Evolutionary conservation across 2,329 filamentous ascomycete genomes (phyloP).

Genomic region (Stagonosporopsis cucurbitacearum): DNA sequence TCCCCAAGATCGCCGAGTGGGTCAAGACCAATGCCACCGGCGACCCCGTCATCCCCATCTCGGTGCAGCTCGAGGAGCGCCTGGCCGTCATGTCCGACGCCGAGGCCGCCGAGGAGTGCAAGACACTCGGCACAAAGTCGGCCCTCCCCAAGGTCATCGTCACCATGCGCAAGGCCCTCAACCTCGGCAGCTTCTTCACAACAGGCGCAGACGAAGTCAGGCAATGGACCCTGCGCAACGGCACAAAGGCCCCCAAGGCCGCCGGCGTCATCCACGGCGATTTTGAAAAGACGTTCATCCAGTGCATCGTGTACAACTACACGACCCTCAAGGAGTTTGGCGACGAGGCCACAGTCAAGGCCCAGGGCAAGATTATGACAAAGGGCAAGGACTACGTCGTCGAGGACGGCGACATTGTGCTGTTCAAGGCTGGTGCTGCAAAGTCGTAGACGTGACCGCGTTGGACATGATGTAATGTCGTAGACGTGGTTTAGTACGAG

Average conservation of each 20-base stretch:
- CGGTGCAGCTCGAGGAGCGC: conserved; percentile 90
- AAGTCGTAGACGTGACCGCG: conserved; percentile 66
- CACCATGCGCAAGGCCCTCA: conserved; percentile 90
- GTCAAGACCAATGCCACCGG: conserved; percentile 87
- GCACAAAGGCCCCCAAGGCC: conserved; percentile 95
- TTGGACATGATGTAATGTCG: conserved; percentile 77
- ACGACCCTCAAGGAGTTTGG: conserved; percentile 80
- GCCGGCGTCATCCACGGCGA: conserved; percentile 98
- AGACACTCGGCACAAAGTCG: conserved; percentile 84
- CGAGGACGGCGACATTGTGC: conserved; percentile 79
- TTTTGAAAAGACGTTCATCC: conserved; percentile 99
- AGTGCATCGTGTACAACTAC: conserved; percentile 94
- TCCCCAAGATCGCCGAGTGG: conserved; percentile 93
- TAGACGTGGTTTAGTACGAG: no score
- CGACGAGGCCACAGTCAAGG: conserved; percentile 86
- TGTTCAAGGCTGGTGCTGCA: conserved; percentile 89
- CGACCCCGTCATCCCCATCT: conserved; percentile 92
- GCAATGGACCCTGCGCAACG: conserved; percentile 96
- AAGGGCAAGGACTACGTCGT: conserved; percentile 98
- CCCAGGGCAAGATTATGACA: conserved; percentile 95
- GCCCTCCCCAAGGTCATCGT: conserved; percentile 89
- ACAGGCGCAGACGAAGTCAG: conserved; percentile 93
- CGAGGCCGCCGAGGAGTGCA: conserved; percentile 83
- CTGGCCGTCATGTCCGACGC: conserved; percentile 81
- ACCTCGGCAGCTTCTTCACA: conserved; percentile 96